These are phyloP conservation scores for Camillea tinctor DNA, from an alignment of 2,329 filamentous ascomycete species.

Conservation along the genomic window DNA sequence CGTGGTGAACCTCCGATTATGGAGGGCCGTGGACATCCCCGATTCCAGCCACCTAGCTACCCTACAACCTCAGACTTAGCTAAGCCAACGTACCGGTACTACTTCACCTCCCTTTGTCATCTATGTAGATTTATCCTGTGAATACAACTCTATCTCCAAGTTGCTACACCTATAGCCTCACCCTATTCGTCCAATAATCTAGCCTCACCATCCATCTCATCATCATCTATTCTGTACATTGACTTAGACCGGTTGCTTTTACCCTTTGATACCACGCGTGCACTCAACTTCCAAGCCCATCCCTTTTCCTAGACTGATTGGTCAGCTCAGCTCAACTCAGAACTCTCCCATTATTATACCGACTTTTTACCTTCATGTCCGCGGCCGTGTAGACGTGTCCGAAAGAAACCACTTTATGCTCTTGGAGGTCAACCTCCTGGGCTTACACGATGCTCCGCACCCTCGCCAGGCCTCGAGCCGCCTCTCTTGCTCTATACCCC, in stretches of 20 bases:
- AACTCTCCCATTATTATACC: background rate
- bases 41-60: background rate
- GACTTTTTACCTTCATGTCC: slow-evolving; percentile 6
- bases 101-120: no score
- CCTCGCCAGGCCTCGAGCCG: slow-evolving; percentile 20
- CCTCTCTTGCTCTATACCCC: slow-evolving; percentile 10
- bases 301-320: no score
- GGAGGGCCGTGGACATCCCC: background rate
- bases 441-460: slow-evolving; percentile 23
- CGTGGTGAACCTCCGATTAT: background rate
- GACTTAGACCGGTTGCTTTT: no score
- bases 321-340: background rate
- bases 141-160: no score
- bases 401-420: slow-evolving; percentile 5
- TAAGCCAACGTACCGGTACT: background rate
- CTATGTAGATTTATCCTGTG: no score
- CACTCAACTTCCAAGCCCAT: background rate
- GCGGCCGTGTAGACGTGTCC: slow-evolving; percentile 7
- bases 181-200: no score
- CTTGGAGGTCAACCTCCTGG: slow-evolving; percentile 5
- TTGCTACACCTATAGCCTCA: no score
- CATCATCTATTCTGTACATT: no score
- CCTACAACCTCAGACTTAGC: background rate
- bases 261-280: background rate
- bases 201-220: no score